phyloP scores from a whole-genome alignment of 1,139 yeast genomes.

The Taphrina sp. region DNA sequence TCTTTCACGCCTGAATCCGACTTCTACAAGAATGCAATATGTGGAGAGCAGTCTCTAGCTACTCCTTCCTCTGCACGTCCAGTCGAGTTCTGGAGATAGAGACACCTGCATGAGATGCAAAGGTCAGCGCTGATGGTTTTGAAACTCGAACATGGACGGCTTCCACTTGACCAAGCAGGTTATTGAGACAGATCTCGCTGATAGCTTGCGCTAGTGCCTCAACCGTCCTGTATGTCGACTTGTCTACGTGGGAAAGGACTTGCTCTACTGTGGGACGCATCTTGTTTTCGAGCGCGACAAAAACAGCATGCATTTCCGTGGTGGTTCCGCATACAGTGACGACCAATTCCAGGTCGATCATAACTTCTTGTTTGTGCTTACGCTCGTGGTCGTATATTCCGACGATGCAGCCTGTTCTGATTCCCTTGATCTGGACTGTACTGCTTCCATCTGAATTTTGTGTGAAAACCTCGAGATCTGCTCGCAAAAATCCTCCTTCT shows the following conservation, averaged over 20 bases:
- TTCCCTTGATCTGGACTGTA: slow-evolving; percentile 2
- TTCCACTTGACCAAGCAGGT: neutral
- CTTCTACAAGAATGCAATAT: too few species aligned
- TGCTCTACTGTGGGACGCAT: slow-evolving; percentile 3
- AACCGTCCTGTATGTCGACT: slow-evolving; percentile 13
- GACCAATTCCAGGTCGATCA: slow-evolving; percentile 3
- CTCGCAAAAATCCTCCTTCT: slow-evolving; percentile 28
- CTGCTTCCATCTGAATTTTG: neutral
- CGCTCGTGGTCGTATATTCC: slow-evolving; percentile 28
- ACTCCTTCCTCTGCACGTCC: too few species aligned
- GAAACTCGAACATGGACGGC: slow-evolving; percentile 7
- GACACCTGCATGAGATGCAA: slow-evolving; percentile 12
- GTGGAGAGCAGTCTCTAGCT: too few species aligned
- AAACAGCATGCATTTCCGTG: neutral
- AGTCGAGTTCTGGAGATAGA: neutral
- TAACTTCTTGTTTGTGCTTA: slow-evolving; percentile 15
- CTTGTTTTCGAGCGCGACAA: neutral
- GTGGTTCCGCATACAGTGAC: neutral
- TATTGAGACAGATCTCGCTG: slow-evolving; percentile 7
- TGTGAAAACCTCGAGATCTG: slow-evolving; percentile 7
- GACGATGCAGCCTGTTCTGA: slow-evolving; percentile 13
- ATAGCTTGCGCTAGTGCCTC: slow-evolving; percentile 22
- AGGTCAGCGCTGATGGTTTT: slow-evolving; percentile 13
- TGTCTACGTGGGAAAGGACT: slow-evolving; percentile 3
- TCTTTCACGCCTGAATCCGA: too few species aligned